Evolutionary conservation across 805 yeast genomes (phyloP).

Genomic region (Candida arabinofermentans): DNA sequence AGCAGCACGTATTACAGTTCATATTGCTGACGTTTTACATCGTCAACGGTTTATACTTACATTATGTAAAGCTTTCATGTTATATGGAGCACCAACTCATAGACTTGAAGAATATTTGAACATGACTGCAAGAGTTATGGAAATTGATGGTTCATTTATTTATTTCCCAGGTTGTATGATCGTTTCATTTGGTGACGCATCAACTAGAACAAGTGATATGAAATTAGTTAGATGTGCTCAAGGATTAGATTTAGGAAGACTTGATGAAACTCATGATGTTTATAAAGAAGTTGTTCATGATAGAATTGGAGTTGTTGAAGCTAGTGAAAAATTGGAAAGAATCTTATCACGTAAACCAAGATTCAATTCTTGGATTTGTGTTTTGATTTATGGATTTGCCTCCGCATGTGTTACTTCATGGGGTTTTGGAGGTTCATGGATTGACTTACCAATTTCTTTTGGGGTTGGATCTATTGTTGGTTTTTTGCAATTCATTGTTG

Average conservation of each 20-base stretch:
- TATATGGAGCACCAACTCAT: slow-evolving; percentile 95
- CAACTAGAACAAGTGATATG: slow-evolving; percentile 93
- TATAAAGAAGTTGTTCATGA: slow-evolving; percentile 92
- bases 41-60: slow-evolving; percentile 82
- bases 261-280: slow-evolving; percentile 76
- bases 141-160: slow-evolving; percentile 88
- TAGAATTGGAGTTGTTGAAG: slow-evolving; percentile 82
- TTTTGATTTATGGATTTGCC: slow-evolving; percentile 73
- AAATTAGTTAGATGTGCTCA: slow-evolving; percentile 83
- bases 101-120: slow-evolving; percentile 89
- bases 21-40: slow-evolving; percentile 83
- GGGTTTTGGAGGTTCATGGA: slow-evolving; percentile 88
- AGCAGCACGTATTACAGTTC: slow-evolving; percentile 81
- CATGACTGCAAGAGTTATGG: slow-evolving; percentile 88
- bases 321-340: slow-evolving; percentile 65
- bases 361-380: slow-evolving; percentile 75
- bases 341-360: slow-evolving; percentile 55
- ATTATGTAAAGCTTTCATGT: slow-evolving; percentile 85
- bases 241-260: slow-evolving; percentile 79
- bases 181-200: slow-evolving; percentile 87
- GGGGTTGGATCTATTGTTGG: slow-evolving; percentile 83
- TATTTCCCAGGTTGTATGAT: slow-evolving; percentile 96
- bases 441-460: slow-evolving; percentile 79
- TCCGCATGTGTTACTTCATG: slow-evolving; percentile 80
- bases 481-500: slow-evolving; percentile 69